phyloP scores from a whole-genome alignment of 176 grass and related monocot genomes.

The Pontederia crassipes region DNA sequence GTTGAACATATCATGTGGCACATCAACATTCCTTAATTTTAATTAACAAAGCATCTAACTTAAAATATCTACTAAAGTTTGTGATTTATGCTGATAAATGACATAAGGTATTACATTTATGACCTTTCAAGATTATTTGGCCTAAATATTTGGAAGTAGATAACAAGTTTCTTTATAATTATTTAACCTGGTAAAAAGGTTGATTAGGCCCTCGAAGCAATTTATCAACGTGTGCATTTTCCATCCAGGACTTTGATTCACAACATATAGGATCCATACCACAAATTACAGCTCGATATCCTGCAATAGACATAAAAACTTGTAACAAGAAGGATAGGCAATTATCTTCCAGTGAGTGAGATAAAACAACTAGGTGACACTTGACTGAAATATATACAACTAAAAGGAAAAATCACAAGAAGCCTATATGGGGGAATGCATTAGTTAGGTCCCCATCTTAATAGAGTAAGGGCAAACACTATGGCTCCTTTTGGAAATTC shows the following conservation, averaged over 20 bases:
- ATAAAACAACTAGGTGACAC: background rate
- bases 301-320: constrained; percentile 15
- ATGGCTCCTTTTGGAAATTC: too few relatives aligned
- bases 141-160: background rate
- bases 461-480: too few relatives aligned
- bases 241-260: constrained; percentile 98
- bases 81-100: too few relatives aligned
- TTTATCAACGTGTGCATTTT: constrained; percentile 63
- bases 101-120: too few relatives aligned
- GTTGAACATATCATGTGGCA: too few relatives aligned
- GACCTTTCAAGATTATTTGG: too few relatives aligned
- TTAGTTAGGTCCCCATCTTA: too few relatives aligned
- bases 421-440: too few relatives aligned
- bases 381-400: background rate
- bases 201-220: constrained; percentile 80
- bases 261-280: constrained; percentile 93
- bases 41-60: too few relatives aligned
- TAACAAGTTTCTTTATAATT: background rate
- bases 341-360: background rate
- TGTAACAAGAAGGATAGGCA: background rate
- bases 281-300: constrained; percentile 96
- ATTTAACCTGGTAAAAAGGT: constrained; percentile 84
- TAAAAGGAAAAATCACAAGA: too few relatives aligned
- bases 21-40: too few relatives aligned
- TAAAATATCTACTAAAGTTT: too few relatives aligned